These are phyloP conservation scores for Kodamaea sp. DNA, from an alignment of 1,139 yeast genomes.

Conservation along the genomic window DNA sequence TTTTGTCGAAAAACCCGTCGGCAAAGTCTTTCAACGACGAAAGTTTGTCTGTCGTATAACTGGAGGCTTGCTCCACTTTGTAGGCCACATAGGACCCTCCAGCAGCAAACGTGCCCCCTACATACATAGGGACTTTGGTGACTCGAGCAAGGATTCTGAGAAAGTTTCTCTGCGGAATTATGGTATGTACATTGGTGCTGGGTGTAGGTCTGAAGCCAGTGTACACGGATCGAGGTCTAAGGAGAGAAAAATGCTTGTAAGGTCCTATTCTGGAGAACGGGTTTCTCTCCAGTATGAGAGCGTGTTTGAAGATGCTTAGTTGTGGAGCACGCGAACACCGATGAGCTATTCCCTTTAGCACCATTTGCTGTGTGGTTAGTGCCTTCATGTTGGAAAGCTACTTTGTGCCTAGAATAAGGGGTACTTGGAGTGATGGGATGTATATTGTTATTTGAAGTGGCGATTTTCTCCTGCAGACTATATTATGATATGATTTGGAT, in stretches of 20 bases:
- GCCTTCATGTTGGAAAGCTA: background rate
- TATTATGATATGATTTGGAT: too few relatives aligned
- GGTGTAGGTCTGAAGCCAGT: background rate
- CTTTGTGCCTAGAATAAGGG: background rate
- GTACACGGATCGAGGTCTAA: background rate
- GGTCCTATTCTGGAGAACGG: background rate
- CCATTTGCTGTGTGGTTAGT: too few relatives aligned
- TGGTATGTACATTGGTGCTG: too few relatives aligned
- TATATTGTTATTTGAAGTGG: slow-evolving; percentile 3
- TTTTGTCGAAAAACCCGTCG: slow-evolving; percentile 44
- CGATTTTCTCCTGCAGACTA: too few relatives aligned
- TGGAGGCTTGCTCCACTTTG: slow-evolving; percentile 85
- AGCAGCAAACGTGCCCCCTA: slow-evolving; percentile 91
- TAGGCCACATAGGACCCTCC: slow-evolving; percentile 92
- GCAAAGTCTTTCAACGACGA: slow-evolving; percentile 61
- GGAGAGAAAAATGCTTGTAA: background rate
- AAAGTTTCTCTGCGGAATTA: slow-evolving; percentile 36
- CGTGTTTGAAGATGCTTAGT: too few relatives aligned
- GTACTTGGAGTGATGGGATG: background rate
- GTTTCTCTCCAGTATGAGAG: too few relatives aligned
- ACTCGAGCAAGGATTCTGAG: slow-evolving; percentile 47
- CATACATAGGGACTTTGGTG: slow-evolving; percentile 69
- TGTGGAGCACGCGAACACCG: too few relatives aligned
- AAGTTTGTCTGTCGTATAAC: slow-evolving; percentile 66
- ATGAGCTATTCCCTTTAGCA: too few relatives aligned